phyloP scores from a whole-genome alignment of 169 alveolate genomes.

The Eimeria praecox region DNA sequence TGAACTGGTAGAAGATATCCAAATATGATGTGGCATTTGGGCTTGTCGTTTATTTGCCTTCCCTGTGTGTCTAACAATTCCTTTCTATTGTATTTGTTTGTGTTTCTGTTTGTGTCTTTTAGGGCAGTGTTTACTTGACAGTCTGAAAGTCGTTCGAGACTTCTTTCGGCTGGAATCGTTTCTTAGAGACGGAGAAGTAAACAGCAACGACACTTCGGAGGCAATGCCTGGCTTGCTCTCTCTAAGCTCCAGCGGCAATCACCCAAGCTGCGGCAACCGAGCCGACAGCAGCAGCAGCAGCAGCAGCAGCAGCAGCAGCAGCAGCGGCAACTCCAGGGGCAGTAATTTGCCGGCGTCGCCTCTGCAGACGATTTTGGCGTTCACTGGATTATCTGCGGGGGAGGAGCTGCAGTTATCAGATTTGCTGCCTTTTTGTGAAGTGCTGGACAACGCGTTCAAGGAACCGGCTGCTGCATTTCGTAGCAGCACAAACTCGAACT shows the following conservation, averaged over 20 bases:
- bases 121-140: constrained; percentile 61
- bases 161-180: constrained; percentile 24
- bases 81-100: not conserved
- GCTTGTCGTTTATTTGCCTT: not conserved
- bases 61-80: no score
- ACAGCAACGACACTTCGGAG: not conserved
- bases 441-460: constrained; percentile 30
- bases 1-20: not conserved
- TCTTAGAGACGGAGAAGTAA: not conserved
- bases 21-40: no score
- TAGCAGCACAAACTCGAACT: not conserved
- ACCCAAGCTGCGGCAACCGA: not conserved
- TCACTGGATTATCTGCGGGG: constrained; percentile 25
- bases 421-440: constrained; percentile 8
- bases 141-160: constrained; percentile 51
- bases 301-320: not conserved
- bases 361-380: constrained; percentile 49
- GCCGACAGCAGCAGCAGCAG: not conserved
- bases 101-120: not conserved
- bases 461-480: not conserved
- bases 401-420: constrained; percentile 38
- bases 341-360: constrained; percentile 35
- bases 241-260: no score
- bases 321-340: not conserved
- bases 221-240: not conserved